These are phyloP conservation scores for Entonaema liquescens DNA, from an alignment of 495 filamentous ascomycete species.

Conservation along the genomic window DNA sequence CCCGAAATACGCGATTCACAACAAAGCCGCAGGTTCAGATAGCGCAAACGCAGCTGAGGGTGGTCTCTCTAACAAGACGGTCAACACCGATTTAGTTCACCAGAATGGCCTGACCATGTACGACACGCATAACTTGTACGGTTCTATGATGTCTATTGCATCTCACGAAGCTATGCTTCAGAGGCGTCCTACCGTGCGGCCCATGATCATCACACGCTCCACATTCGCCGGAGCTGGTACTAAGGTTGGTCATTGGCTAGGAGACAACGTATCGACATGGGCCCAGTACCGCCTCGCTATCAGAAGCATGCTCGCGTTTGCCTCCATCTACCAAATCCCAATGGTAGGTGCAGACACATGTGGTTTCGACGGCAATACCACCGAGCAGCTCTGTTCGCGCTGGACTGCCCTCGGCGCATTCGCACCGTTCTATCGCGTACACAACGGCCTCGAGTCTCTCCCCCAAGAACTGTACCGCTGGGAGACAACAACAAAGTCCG, in stretches of 20 bases:
- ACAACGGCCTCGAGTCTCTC: slow-evolving; percentile 54
- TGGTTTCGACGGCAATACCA: slow-evolving; percentile 76
- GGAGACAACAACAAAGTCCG: slow-evolving; percentile 69
- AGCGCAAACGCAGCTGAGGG: slow-evolving; percentile 62
- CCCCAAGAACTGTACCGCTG: slow-evolving; percentile 85
- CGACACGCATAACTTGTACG: slow-evolving; percentile 86
- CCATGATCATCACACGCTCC: slow-evolving; percentile 82
- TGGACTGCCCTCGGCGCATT: slow-evolving; percentile 88
- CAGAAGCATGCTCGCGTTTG: slow-evolving; percentile 74
- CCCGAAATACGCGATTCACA: slow-evolving; percentile 79
- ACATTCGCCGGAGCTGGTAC: slow-evolving; percentile 84
- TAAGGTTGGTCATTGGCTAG: slow-evolving; percentile 87
- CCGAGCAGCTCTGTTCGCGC: slow-evolving; percentile 80
- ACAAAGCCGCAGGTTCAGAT: slow-evolving; percentile 62
- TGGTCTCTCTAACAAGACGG: slow-evolving; percentile 74
- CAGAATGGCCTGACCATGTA: slow-evolving; percentile 76
- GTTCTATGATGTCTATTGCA: slow-evolving; percentile 81
- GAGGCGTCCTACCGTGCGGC: slow-evolving; percentile 71
- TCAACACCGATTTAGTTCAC: slow-evolving; percentile 78
- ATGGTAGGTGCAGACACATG: slow-evolving; percentile 89
- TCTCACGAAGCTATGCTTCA: slow-evolving; percentile 73
- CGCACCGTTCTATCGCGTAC: slow-evolving; percentile 84
- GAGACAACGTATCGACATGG: slow-evolving; percentile 83
- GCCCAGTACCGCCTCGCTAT: slow-evolving; percentile 75
- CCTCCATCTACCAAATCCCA: slow-evolving; percentile 82